These are phyloP conservation scores for Tricholoma saponaceum DNA, from an alignment of 768 basidiomycete genomes.

Conservation along the genomic window DNA sequence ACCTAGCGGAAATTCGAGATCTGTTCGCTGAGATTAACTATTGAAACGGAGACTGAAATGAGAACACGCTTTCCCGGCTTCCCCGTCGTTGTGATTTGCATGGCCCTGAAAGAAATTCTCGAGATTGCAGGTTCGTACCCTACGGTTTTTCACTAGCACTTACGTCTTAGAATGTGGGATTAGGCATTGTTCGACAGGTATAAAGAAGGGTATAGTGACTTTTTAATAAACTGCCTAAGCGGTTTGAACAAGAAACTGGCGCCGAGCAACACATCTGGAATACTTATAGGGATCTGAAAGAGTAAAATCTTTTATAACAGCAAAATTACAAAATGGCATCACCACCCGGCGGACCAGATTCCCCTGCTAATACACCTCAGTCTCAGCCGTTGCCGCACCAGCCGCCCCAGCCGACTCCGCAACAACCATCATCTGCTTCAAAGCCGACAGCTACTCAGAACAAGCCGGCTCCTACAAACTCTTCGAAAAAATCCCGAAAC, in stretches of 20 bases:
- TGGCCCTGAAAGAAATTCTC: background rate
- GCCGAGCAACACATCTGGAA: slow-evolving; percentile 22
- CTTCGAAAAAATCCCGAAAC: slow-evolving; percentile 51
- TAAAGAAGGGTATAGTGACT: background rate
- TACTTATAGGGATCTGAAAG: too few relatives aligned
- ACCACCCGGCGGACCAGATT: slow-evolving; percentile 33
- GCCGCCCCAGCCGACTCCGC: slow-evolving; percentile 42
- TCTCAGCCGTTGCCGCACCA: slow-evolving; percentile 39
- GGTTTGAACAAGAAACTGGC: slow-evolving; percentile 29
- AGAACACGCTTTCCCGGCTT: background rate
- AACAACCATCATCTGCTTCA: slow-evolving; percentile 27
- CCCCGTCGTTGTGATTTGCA: background rate
- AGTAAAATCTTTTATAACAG: background rate
- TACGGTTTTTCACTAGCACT: background rate
- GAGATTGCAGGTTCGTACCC: slow-evolving; percentile 6
- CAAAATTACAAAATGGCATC: slow-evolving; percentile 42
- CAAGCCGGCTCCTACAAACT: slow-evolving; percentile 15
- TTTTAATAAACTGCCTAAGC: background rate
- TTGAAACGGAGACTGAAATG: slow-evolving; percentile 31
- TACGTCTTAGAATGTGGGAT: background rate
- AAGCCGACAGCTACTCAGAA: slow-evolving; percentile 40
- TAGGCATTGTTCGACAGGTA: background rate
- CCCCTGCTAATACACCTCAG: slow-evolving; percentile 24
- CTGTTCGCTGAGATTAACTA: background rate
- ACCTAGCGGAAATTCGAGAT: background rate